Base-by-base conservation (phyloP, 192 early-diverging fungal genomes). In the Piromyces sp. region DNA sequence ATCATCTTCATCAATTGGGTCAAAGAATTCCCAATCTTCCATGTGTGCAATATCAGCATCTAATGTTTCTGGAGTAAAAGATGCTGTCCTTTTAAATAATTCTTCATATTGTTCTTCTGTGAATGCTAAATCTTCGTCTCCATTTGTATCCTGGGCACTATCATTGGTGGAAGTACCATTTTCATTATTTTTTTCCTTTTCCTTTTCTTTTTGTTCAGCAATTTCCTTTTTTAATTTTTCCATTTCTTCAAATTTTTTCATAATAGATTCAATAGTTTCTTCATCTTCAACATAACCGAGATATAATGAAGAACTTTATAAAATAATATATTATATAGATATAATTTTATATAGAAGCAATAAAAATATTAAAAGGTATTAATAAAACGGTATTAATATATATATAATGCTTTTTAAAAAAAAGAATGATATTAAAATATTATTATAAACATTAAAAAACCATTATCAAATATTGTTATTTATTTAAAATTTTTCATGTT, bases 221-320 rank as follows among this genome's bases (percentile, higher is more conserved):
- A 95, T 89, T 86, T 97, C 95, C 83, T 90, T 87, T 83, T 96
- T 91, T 86, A 96, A 94, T 6, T 92, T 88, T 81, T 97, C 97
- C 28, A 98, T 90, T 85, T 97, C 95, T 84, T 96, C 93, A 86
- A 98, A 98, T 87, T 98, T 98, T 84, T 95, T 95, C 97, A 98
- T 98, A 82, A 98, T 98, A 11, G 94, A 93, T 58, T 95, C 97
- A 19, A 98, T 93, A 0, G 96, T 96, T 91, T 98, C 97, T 79
- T 92, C 93, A 84, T 98, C 97, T 83, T 97, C 96, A 7, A 97
- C 95, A 86, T 98, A 98, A 36, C 97, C 97, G 31, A 98, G 96
- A 90, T 96, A 98, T 82, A 84, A 87, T 29, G 87, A 79, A 79
- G 86, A 80, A 83, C 88, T 89, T 14, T 1, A 38, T 38, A 9